Conservation (phyloP, 768 basidiomycete genomes). For the Termitomyces sp. region DNA sequence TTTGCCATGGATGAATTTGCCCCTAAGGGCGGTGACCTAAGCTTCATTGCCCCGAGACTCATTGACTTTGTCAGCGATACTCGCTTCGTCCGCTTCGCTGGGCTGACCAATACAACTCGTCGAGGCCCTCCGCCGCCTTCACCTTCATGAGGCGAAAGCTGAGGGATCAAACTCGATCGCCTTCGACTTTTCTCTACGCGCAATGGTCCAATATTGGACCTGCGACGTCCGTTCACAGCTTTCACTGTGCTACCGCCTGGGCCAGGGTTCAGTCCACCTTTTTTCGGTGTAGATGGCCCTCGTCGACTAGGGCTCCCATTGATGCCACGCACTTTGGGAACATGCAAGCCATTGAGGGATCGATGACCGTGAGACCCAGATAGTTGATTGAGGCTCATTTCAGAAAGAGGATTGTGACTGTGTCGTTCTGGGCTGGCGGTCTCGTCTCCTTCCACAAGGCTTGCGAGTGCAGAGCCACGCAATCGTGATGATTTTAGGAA, state of each 20-base stretch:
- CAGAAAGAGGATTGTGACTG: constrained; percentile 45
- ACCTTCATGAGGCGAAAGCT: constrained; percentile 42
- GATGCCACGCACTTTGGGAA: constrained; percentile 31
- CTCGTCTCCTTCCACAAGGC: constrained; percentile 74
- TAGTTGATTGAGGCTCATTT: constrained; percentile 59
- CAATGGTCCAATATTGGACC: constrained; percentile 74
- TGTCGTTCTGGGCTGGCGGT: constrained; percentile 29
- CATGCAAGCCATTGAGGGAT: constrained; percentile 21
- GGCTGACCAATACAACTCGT: constrained; percentile 44
- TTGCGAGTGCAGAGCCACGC: constrained; percentile 45
- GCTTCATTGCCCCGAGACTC: constrained; percentile 24
- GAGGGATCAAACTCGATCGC: constrained; percentile 80
- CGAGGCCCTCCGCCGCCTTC: constrained; percentile 25
- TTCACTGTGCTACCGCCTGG: constrained; percentile 4
- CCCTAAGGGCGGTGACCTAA: constrained; percentile 20
- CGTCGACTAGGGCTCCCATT: constrained; percentile 45
- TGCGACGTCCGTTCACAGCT: constrained; percentile 41
- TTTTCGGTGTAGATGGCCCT: constrained; percentile 41
- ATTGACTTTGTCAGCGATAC: constrained; percentile 44
- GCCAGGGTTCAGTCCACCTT: constrained; percentile 10
- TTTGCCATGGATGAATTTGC: constrained; percentile 22
- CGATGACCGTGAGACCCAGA: constrained; percentile 20
- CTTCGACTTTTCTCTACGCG: constrained; percentile 69
- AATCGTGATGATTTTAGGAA: constrained; percentile 54
- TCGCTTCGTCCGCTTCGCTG: constrained; percentile 55